Percentiles rank a stretch among this genome's conserved stretches.
Conservation (phyloP, 2,329 filamentous ascomycete genomes). For the Ophiosphaerella narmari region DNA sequence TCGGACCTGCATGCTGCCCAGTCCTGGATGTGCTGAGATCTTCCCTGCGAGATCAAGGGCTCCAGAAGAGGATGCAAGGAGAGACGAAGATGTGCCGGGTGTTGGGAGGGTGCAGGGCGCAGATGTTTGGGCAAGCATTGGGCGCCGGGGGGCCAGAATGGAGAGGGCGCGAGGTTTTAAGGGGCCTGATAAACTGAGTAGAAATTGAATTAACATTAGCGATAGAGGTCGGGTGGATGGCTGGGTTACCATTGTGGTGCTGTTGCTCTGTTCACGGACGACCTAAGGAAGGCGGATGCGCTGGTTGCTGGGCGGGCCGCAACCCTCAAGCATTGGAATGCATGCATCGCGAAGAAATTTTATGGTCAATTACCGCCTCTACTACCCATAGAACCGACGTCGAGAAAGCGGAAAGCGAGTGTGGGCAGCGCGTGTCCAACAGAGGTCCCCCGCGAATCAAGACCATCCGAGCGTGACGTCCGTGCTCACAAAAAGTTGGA, state of each 20-base stretch:
- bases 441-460: conserved; percentile 23
- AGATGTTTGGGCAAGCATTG: conserved; percentile 27
- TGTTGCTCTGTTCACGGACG: conserved; percentile 19
- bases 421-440: neutral
- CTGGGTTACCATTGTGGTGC: conserved; percentile 26
- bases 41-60: conserved; percentile 43
- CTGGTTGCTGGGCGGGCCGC: conserved; percentile 25
- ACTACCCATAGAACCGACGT: neutral
- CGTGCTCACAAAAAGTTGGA: conserved; percentile 39
- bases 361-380: conserved; percentile 1
- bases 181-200: conserved; percentile 8
- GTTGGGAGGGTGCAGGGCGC: conserved; percentile 19
- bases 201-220: neutral
- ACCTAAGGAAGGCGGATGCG: conserved; percentile 24
- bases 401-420: neutral
- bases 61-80: conserved; percentile 16
- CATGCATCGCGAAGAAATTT: conserved; percentile 32
- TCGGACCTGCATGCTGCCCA: conserved; percentile 49
- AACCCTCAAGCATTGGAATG: conserved; percentile 35
- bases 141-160: conserved; percentile 32
- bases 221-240: neutral
- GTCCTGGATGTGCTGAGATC: conserved; percentile 43
- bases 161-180: conserved; percentile 31
- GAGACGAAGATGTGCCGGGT: conserved; percentile 19
- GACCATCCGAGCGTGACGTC: conserved; percentile 19